A percentile compares a stretch with the other conserved stretches of the same genome.
phyloP scores from a whole-genome alignment of 371 early-diverging fungal species.

The Mucor plumbeus region DNA sequence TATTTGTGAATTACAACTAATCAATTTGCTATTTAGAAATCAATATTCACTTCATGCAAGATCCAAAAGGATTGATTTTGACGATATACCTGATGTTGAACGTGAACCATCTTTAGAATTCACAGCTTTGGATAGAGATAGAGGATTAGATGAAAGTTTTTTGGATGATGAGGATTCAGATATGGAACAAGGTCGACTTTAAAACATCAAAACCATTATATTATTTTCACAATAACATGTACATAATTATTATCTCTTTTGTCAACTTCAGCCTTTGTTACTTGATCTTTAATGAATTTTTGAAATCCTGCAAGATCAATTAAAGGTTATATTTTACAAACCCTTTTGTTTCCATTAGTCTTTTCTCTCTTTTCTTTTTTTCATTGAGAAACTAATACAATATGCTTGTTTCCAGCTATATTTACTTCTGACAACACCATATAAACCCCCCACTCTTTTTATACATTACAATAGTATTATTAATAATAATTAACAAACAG shows the following conservation, averaged over 20 bases:
- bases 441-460: not conserved
- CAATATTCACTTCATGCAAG: constrained; percentile 50
- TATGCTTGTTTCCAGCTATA: not conserved
- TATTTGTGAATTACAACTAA: not conserved
- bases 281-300: no score
- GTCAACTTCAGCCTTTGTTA: no score
- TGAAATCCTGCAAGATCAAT: no score
- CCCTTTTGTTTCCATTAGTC: no score
- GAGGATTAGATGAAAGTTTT: constrained; percentile 47
- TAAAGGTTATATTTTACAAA: no score
- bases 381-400: no score
- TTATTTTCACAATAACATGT: not conserved
- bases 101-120: constrained; percentile 48
- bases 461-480: not conserved
- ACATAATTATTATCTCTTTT: not conserved
- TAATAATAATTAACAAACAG: not conserved
- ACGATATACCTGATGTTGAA: constrained; percentile 36
- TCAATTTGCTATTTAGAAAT: constrained; percentile 32
- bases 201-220: no score
- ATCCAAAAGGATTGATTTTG: constrained; percentile 51
- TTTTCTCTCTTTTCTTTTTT: no score
- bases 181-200: constrained; percentile 34
- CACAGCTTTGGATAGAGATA: constrained; percentile 40
- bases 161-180: constrained; percentile 49
- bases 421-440: not conserved